These are phyloP conservation scores for Aspergillus sp. DNA, from an alignment of 2,329 filamentous ascomycete species.

Conservation along the genomic window DNA sequence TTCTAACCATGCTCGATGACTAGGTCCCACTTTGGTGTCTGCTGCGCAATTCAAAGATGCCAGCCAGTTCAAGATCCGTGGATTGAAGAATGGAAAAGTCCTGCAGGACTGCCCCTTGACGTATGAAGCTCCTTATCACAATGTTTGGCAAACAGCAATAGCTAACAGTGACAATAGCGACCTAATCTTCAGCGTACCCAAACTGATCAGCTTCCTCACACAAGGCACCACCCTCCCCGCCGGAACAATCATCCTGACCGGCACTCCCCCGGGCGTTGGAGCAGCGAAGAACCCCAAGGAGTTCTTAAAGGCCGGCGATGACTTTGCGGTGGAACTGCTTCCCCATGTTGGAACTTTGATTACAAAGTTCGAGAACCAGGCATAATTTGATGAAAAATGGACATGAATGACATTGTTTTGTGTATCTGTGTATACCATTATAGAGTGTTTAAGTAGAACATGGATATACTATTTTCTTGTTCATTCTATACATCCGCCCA, in stretches of 20 bases:
- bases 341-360: slow-evolving; percentile 47
- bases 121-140: slow-evolving; percentile 20
- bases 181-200: slow-evolving; percentile 50
- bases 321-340: slow-evolving; percentile 46
- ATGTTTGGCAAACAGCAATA: too few species aligned
- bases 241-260: slow-evolving; percentile 41
- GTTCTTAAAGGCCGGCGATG: slow-evolving; percentile 42
- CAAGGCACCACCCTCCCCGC: slow-evolving; percentile 39
- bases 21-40: slow-evolving; percentile 49
- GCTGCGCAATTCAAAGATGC: slow-evolving; percentile 26
- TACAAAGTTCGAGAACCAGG: slow-evolving; percentile 37
- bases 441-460: too few species aligned
- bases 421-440: too few species aligned
- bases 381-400: background rate
- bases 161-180: slow-evolving; percentile 36
- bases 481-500: too few species aligned
- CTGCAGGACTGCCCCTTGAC: slow-evolving; percentile 46
- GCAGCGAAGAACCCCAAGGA: slow-evolving; percentile 37
- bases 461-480: too few species aligned
- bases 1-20: background rate
- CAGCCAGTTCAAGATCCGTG: slow-evolving; percentile 28
- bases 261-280: slow-evolving; percentile 40
- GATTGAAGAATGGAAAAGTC: slow-evolving; percentile 46
- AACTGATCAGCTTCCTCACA: slow-evolving; percentile 36
- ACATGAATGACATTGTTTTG: background rate